A percentile compares a stretch with the other conserved stretches of the same genome.
These are phyloP conservation scores for Penicillium sp. DNA, from an alignment of 2,329 filamentous ascomycete genomes.

Conservation along the genomic window DNA sequence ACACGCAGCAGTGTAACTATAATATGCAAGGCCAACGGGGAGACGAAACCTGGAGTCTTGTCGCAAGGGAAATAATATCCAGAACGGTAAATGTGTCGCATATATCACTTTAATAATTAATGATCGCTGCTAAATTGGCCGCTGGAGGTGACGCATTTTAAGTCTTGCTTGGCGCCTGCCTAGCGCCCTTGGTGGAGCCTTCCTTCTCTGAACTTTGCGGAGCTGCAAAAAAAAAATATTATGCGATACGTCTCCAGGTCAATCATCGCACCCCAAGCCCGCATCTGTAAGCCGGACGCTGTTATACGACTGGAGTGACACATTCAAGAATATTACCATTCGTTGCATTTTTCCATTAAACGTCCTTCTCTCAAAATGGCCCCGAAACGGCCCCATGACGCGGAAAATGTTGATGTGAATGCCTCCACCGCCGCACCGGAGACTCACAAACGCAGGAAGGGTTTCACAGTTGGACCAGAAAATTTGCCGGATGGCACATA, in stretches of 20 bases:
- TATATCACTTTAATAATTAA: too few species aligned
- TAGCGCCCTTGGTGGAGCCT: constrained; percentile 2
- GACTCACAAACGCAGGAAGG: constrained; percentile 58
- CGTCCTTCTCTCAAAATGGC: constrained; percentile 52
- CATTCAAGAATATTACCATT: neutral
- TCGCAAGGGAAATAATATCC: neutral
- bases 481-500: constrained; percentile 89
- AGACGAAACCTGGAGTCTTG: neutral
- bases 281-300: too few species aligned
- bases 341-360: neutral
- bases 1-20: neutral
- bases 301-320: too few species aligned
- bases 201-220: neutral
- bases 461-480: constrained; percentile 81
- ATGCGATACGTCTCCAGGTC: too few species aligned
- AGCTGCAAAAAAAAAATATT: neutral
- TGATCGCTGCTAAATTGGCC: too few species aligned
- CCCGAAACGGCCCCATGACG: constrained; percentile 55
- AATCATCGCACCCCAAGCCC: too few species aligned
- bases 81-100: too few species aligned
- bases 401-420: constrained; percentile 43
- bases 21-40: neutral
- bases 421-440: constrained; percentile 43
- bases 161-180: neutral
- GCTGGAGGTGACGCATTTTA: neutral